Percentiles rank a stretch among this genome's conserved stretches.
These are phyloP conservation scores for Catunica adiposa DNA, from an alignment of 2,329 filamentous ascomycete species.

Conservation along the genomic window DNA sequence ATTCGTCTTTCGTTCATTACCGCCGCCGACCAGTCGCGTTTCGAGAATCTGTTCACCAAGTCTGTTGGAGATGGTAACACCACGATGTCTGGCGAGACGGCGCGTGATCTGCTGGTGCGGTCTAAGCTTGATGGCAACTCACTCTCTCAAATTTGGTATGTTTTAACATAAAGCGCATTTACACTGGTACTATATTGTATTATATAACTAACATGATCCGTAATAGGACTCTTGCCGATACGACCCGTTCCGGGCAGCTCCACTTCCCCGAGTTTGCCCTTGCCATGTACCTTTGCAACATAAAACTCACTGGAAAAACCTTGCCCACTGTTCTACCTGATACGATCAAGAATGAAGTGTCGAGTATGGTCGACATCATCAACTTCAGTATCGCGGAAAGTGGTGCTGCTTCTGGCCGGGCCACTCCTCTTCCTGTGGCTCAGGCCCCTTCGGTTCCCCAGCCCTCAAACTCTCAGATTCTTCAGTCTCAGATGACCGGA, in stretches of 20 bases:
- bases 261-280: slow-evolving; percentile 96
- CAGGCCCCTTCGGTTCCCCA: slow-evolving; percentile 41
- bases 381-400: slow-evolving; percentile 83
- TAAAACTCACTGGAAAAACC: slow-evolving; percentile 74
- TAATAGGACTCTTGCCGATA: slow-evolving; percentile 76
- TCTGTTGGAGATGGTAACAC: slow-evolving; percentile 71
- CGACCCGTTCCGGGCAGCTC: slow-evolving; percentile 86
- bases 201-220: slow-evolving; percentile 2
- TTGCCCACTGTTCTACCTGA: slow-evolving; percentile 64
- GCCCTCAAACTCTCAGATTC: slow-evolving; percentile 52
- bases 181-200: slow-evolving; percentile 15
- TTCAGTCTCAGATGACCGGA: slow-evolving; percentile 52
- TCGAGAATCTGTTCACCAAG: slow-evolving; percentile 94
- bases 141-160: slow-evolving; percentile 81
- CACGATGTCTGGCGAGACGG: slow-evolving; percentile 84
- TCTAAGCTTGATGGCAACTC: slow-evolving; percentile 78
- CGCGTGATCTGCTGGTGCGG: slow-evolving; percentile 70
- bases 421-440: slow-evolving; percentile 31
- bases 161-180: neutral
- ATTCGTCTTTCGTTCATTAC: slow-evolving; percentile 94
- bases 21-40: slow-evolving; percentile 84
- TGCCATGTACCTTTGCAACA: slow-evolving; percentile 95
- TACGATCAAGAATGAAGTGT: slow-evolving; percentile 86
- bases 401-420: slow-evolving; percentile 29
- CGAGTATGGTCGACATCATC: slow-evolving; percentile 98